Conservation (phyloP, 306 rosid species). For the Hippophae gyantsensis region DNA sequence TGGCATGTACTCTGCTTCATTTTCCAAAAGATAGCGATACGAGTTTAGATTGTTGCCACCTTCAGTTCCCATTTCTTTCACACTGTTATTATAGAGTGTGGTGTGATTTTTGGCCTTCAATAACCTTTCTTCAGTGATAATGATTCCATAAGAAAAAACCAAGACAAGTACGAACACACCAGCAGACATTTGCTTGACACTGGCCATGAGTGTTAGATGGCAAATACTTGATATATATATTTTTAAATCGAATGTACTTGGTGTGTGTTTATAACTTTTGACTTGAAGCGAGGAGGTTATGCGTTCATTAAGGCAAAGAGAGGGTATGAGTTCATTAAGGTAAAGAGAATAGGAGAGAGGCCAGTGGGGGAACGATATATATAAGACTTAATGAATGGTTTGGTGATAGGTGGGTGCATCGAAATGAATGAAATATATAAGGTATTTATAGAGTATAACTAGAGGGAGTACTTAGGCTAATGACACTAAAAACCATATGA, state of each 20-base stretch:
- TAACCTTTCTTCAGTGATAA: constrained; percentile 29
- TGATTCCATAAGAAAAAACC: constrained; percentile 15
- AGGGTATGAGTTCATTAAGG: background rate
- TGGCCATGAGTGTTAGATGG: constrained; percentile 26
- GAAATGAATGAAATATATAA: constrained; percentile 2
- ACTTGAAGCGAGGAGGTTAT: no score
- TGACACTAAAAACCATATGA: background rate
- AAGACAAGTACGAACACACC: constrained; percentile 26
- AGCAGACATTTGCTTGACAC: constrained; percentile 22
- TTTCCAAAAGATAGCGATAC: constrained; percentile 19
- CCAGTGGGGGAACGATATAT: background rate
- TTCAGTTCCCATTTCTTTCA: constrained; percentile 1
- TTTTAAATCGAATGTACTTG: no score
- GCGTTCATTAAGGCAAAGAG: background rate
- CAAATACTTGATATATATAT: no score
- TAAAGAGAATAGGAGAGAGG: background rate
- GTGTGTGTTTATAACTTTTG: no score
- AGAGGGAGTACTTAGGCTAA: background rate
- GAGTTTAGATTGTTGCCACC: constrained; percentile 3
- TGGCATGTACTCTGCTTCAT: background rate
- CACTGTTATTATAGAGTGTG: background rate
- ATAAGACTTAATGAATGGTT: constrained; percentile 2
- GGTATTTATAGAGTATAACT: constrained; percentile 39
- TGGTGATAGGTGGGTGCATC: constrained; percentile 14
- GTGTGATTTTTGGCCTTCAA: constrained; percentile 3